phyloP scores from a whole-genome alignment of 1,284 basidiomycete genomes.

The Cutaneotrichosporon sp. region DNA sequence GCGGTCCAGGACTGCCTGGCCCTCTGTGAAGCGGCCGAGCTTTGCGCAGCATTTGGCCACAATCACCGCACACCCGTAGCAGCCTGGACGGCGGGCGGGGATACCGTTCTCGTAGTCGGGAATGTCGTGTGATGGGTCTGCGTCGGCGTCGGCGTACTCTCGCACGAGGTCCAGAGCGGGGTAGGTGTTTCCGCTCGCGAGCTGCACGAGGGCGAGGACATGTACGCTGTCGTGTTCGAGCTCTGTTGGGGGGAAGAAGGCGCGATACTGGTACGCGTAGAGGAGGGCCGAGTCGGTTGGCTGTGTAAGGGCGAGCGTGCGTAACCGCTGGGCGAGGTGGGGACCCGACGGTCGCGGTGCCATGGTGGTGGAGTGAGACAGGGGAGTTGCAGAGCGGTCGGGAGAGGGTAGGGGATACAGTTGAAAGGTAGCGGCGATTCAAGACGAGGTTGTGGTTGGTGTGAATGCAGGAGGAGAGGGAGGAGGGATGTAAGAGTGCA shows the following conservation, averaged over 20 bases:
- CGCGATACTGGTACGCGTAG: slow-evolving; percentile 45
- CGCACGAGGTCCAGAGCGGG: slow-evolving; percentile 73
- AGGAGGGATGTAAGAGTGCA: neutral
- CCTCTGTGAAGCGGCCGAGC: slow-evolving; percentile 61
- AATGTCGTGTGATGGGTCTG: slow-evolving; percentile 46
- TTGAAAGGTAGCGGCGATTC: neutral
- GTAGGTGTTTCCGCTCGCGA: slow-evolving; percentile 71
- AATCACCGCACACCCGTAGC: slow-evolving; percentile 74
- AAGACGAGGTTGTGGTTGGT: neutral
- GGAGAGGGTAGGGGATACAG: neutral
- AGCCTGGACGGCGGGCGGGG: slow-evolving; percentile 43
- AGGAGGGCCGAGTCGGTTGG: slow-evolving; percentile 43
- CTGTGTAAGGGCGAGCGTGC: slow-evolving; percentile 35
- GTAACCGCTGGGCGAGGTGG: slow-evolving; percentile 39
- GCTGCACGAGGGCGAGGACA: slow-evolving; percentile 74
- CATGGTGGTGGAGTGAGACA: slow-evolving; percentile 18
- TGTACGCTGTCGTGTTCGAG: slow-evolving; percentile 78
- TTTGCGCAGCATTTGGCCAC: slow-evolving; percentile 73
- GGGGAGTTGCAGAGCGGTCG: neutral
- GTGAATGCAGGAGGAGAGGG: neutral
- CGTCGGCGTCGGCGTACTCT: slow-evolving; percentile 52
- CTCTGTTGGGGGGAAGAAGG: slow-evolving; percentile 37
- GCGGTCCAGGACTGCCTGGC: slow-evolving; percentile 43
- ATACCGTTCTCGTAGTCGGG: slow-evolving; percentile 40
- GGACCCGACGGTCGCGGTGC: slow-evolving; percentile 30